Evolutionary conservation across 306 rosid species (phyloP).

Genomic region (Rosa persica): DNA sequence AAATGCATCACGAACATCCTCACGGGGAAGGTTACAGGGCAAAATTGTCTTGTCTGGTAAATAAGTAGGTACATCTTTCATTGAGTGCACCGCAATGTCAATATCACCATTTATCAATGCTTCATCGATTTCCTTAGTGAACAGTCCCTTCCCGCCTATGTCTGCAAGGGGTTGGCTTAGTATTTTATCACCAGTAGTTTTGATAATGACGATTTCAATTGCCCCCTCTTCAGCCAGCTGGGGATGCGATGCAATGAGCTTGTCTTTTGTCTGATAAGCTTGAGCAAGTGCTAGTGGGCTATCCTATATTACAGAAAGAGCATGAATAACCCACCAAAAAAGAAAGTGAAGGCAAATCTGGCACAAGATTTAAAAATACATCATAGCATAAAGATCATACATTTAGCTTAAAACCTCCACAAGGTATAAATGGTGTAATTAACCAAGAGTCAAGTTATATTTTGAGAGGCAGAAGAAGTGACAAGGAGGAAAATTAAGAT

Average conservation of each 20-base stretch:
- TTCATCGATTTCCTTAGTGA: slow-evolving; percentile 91
- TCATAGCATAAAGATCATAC: too few species aligned
- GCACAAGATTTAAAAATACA: not conserved
- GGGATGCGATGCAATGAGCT: slow-evolving; percentile 67
- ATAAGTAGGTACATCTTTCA: slow-evolving; percentile 93
- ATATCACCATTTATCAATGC: slow-evolving; percentile 72
- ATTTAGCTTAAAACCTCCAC: too few species aligned
- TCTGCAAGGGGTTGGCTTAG: slow-evolving; percentile 81
- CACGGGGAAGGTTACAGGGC: slow-evolving; percentile 85
- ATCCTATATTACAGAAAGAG: slow-evolving; percentile 50
- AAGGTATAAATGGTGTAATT: too few species aligned
- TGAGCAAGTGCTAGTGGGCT: slow-evolving; percentile 95
- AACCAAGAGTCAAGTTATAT: not conserved
- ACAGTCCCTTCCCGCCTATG: slow-evolving; percentile 90
- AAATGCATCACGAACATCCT: slow-evolving; percentile 92
- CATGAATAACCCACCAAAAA: slow-evolving; percentile 30
- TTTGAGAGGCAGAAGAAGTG: not conserved
- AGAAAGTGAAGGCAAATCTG: too few species aligned
- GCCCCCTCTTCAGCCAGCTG: slow-evolving; percentile 91
- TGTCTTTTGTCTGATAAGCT: slow-evolving; percentile 84
- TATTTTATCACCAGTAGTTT: slow-evolving; percentile 90
- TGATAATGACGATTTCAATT: slow-evolving; percentile 71
- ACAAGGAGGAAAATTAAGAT: not conserved
- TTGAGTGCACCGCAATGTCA: slow-evolving; percentile 90
- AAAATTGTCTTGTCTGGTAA: slow-evolving; percentile 70